These are phyloP conservation scores for Xylariomycetidae sp. DNA, from an alignment of 2,329 filamentous ascomycete species.

Conservation along the genomic window DNA sequence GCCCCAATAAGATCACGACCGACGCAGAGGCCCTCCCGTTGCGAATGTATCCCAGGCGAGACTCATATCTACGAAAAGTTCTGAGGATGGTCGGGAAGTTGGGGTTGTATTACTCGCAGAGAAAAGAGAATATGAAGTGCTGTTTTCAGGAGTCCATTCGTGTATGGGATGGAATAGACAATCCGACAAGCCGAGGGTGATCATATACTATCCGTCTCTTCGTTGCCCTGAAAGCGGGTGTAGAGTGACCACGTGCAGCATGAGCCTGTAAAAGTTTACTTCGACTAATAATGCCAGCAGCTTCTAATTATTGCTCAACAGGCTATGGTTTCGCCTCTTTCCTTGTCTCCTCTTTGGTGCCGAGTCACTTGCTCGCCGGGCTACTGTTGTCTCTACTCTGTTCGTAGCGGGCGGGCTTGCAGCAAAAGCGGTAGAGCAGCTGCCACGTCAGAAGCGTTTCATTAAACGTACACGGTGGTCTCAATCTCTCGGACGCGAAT, in stretches of 20 bases:
- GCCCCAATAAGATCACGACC: conserved; percentile 38
- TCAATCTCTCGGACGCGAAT: no score
- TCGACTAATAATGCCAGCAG: no score
- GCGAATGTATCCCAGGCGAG: conserved; percentile 43
- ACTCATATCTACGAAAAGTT: conserved; percentile 54
- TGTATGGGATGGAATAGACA: conserved; percentile 41
- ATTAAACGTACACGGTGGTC: no score
- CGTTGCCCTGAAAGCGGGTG: conserved; percentile 26
- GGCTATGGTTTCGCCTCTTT: no score
- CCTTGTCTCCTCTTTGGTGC: no score
- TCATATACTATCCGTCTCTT: conserved; percentile 48
- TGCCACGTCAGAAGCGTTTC: no score
- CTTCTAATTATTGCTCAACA: no score
- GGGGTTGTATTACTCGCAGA: conserved; percentile 38
- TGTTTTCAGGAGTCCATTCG: conserved; percentile 46
- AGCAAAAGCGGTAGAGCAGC: no score
- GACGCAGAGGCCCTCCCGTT: conserved; percentile 37
- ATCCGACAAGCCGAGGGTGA: conserved; percentile 50
- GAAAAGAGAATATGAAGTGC: conserved; percentile 39
- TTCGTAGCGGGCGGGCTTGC: no score
- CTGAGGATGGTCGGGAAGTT: conserved; percentile 49
- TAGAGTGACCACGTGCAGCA: conserved; percentile 23
- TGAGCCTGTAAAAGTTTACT: conserved; percentile 12
- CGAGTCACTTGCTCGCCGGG: background rate
- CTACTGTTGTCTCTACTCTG: background rate